Percentiles rank a stretch among this genome's conserved stretches.
These are phyloP conservation scores for Termitomyces sp. DNA, from an alignment of 768 basidiomycete genomes.

Conservation along the genomic window DNA sequence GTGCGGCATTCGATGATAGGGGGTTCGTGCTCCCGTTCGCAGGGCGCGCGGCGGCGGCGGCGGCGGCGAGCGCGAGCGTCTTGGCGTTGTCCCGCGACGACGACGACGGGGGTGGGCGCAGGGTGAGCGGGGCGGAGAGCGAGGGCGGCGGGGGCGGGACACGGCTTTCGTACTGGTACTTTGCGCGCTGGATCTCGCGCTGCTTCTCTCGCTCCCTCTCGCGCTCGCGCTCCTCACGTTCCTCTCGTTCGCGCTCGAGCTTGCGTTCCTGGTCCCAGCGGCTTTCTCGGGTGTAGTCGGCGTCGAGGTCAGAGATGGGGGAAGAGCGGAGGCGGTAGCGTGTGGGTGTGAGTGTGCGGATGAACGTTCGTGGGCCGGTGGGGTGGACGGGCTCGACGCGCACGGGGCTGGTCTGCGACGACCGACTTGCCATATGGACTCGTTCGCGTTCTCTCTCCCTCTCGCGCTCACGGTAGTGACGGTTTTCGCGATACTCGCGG, in stretches of 20 bases:
- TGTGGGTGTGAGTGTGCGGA: conserved; percentile 5
- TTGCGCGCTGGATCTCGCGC: background rate
- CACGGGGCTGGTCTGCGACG: conserved; percentile 7
- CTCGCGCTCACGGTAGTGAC: background rate
- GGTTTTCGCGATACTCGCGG: conserved; percentile 1
- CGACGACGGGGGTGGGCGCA: conserved; percentile 3
- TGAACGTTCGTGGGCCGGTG: background rate
- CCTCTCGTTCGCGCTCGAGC: background rate
- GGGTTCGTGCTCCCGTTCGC: background rate
- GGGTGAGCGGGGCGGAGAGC: conserved; percentile 1
- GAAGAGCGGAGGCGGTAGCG: background rate
- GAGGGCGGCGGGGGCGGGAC: conserved; percentile 1
- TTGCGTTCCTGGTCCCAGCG: background rate
- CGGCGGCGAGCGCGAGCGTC: background rate
- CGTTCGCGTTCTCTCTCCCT: background rate
- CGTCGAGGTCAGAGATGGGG: background rate
- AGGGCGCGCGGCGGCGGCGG: background rate
- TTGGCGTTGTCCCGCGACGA: background rate
- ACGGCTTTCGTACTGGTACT: background rate
- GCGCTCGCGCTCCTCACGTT: background rate
- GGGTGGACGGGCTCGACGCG: conserved; percentile 6
- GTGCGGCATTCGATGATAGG: background rate
- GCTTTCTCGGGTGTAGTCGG: no score
- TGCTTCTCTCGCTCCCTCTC: background rate
- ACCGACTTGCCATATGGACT: background rate